These are phyloP conservation scores for Exidia glandulosa DNA, from an alignment of 768 basidiomycete species.

Conservation along the genomic window DNA sequence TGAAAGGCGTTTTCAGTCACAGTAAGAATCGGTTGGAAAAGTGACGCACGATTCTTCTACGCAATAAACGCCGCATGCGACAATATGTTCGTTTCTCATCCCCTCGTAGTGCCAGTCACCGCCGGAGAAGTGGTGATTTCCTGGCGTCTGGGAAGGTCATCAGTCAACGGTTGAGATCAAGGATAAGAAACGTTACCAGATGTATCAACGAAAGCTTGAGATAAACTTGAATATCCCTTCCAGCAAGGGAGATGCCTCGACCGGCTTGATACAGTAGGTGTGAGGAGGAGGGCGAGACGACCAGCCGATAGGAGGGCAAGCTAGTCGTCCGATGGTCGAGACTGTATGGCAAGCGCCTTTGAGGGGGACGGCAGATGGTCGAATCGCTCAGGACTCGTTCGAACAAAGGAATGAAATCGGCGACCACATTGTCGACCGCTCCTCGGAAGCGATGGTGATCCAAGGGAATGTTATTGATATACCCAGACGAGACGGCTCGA, in stretches of 20 bases:
- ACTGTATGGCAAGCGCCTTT: too few species aligned
- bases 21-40: not conserved
- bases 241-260: not conserved
- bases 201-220: not conserved
- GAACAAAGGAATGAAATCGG: constrained; percentile 21
- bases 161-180: not conserved
- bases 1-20: not conserved
- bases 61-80: not conserved
- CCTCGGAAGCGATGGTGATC: constrained; percentile 2
- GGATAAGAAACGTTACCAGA: not conserved
- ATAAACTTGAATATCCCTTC: constrained; percentile 6
- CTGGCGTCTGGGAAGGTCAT: not conserved
- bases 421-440: constrained; percentile 12
- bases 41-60: not conserved
- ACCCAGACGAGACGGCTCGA: not conserved
- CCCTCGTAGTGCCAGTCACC: not conserved
- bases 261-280: too few species aligned
- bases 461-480: constrained; percentile 14
- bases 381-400: constrained; percentile 10
- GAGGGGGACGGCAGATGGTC: not conserved
- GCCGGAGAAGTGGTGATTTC: not conserved
- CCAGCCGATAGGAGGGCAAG: too few species aligned
- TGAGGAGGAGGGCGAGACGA: too few species aligned
- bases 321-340: too few species aligned
- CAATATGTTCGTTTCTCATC: not conserved